A percentile compares a stretch with the other conserved stretches of the same genome.
phyloP scores from a whole-genome alignment of 1,284 basidiomycete species.

The Apiotrichum gamsii region DNA sequence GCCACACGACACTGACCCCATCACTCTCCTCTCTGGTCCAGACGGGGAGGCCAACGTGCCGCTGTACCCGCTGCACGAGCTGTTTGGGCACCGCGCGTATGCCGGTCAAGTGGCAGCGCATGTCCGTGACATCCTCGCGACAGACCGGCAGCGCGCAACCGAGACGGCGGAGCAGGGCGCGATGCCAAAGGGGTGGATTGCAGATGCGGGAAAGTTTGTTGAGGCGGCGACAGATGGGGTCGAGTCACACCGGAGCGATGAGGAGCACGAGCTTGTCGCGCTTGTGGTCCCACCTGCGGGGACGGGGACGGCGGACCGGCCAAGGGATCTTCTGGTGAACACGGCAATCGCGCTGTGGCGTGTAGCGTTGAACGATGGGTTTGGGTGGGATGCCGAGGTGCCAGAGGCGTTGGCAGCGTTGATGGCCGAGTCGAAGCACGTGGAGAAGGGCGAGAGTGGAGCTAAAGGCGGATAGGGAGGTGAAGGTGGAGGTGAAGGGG shows the following conservation, averaged over 20 bases:
- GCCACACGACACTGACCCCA: too few relatives aligned
- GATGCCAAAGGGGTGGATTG: background rate
- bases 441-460: too few relatives aligned
- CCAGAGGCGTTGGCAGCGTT: too few relatives aligned
- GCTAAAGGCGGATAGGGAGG: too few relatives aligned
- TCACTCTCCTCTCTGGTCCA: too few relatives aligned
- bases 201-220: background rate
- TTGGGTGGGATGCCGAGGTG: constrained; percentile 15
- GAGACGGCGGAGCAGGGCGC: background rate
- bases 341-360: constrained; percentile 17
- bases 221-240: background rate
- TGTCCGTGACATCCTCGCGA: background rate
- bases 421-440: too few relatives aligned
- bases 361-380: constrained; percentile 13
- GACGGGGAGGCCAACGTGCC: background rate
- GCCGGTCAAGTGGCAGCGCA: background rate
- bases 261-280: constrained; percentile 3
- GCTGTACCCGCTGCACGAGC: background rate
- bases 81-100: background rate
- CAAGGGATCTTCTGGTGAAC: constrained; percentile 5
- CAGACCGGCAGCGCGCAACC: background rate
- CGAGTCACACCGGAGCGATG: background rate
- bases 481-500: too few relatives aligned
- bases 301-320: background rate
- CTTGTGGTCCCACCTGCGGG: background rate